phyloP scores from a whole-genome alignment of 2,329 filamentous ascomycete species.

The Cladosporium sp. region DNA sequence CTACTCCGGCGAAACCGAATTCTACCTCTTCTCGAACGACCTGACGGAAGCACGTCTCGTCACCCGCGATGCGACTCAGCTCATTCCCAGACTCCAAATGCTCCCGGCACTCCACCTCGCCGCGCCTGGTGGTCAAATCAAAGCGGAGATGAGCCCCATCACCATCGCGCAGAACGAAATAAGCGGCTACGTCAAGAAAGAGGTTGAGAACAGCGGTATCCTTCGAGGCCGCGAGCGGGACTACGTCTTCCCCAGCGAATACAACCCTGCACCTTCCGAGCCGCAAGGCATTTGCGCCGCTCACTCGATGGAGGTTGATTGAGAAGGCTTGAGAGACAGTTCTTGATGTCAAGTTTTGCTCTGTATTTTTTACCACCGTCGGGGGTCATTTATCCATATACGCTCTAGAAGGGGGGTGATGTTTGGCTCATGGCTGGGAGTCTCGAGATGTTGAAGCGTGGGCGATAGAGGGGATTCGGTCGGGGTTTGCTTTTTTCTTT shows the following conservation, averaged over 20 bases:
- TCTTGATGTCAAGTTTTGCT: too few relatives aligned
- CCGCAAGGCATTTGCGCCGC: slow-evolving; percentile 25
- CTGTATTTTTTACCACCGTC: not conserved
- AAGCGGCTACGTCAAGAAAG: slow-evolving; percentile 17
- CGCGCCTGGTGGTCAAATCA: slow-evolving; percentile 29
- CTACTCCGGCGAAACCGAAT: slow-evolving; percentile 38
- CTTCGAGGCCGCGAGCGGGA: slow-evolving; percentile 3
- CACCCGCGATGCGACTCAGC: slow-evolving; percentile 29
- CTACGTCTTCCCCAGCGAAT: not conserved
- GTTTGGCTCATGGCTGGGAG: not conserved
- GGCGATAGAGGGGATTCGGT: not conserved
- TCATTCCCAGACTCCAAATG: slow-evolving; percentile 31
- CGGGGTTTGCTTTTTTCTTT: not conserved
- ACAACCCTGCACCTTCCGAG: slow-evolving; percentile 1
- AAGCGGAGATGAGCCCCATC: slow-evolving; percentile 28
- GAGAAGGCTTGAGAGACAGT: too few relatives aligned
- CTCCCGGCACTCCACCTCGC: slow-evolving; percentile 31
- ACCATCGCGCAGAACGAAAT: slow-evolving; percentile 25
- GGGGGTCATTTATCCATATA: not conserved
- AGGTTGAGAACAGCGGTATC: slow-evolving; percentile 11
- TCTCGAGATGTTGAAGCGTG: not conserved
- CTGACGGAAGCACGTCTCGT: slow-evolving; percentile 46
- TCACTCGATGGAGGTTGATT: slow-evolving; percentile 32
- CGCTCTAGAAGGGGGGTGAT: not conserved
- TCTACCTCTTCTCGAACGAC: slow-evolving; percentile 47